These are phyloP conservation scores for Phyllosticta capitalensis DNA, from an alignment of 2,329 filamentous ascomycete genomes.

Conservation along the genomic window DNA sequence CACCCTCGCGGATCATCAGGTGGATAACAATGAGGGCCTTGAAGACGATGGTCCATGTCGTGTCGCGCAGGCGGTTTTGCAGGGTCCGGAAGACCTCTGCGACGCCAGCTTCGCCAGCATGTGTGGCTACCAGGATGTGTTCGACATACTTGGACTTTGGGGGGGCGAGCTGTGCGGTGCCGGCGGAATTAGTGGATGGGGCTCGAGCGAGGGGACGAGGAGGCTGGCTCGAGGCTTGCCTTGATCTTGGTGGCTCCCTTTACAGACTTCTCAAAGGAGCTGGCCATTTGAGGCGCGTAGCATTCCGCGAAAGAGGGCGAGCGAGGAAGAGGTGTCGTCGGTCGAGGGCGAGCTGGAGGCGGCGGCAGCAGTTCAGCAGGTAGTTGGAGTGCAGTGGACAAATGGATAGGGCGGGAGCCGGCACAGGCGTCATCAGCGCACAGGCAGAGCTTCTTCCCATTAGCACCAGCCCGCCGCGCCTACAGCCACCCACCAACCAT, in stretches of 20 bases:
- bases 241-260: slow-evolving; percentile 98
- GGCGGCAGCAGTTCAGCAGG: too few species aligned
- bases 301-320: slow-evolving; percentile 7
- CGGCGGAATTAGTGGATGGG: slow-evolving; percentile 17
- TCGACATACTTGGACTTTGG: slow-evolving; percentile 99
- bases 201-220: slow-evolving; percentile 7
- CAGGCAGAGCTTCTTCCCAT: background rate
- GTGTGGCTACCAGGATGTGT: slow-evolving; percentile 89
- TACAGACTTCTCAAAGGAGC: slow-evolving; percentile 96
- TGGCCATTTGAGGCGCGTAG: slow-evolving; percentile 50
- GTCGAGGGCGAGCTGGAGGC: background rate
- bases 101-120: slow-evolving; percentile 88
- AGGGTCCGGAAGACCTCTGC: slow-evolving; percentile 91
- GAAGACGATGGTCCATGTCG: slow-evolving; percentile 99
- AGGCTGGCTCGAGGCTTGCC: slow-evolving; percentile 38
- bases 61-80: slow-evolving; percentile 80
- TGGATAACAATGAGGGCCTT: slow-evolving; percentile 94
- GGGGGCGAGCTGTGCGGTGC: slow-evolving; percentile 61
- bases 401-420: slow-evolving; percentile 6
- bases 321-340: background rate
- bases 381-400: background rate
- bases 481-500: background rate
- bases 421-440: slow-evolving; percentile 7
- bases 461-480: background rate
- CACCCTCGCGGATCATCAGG: slow-evolving; percentile 93